These are phyloP conservation scores for Hirsutella thompsonii DNA, from an alignment of 2,329 filamentous ascomycete genomes.

Conservation along the genomic window DNA sequence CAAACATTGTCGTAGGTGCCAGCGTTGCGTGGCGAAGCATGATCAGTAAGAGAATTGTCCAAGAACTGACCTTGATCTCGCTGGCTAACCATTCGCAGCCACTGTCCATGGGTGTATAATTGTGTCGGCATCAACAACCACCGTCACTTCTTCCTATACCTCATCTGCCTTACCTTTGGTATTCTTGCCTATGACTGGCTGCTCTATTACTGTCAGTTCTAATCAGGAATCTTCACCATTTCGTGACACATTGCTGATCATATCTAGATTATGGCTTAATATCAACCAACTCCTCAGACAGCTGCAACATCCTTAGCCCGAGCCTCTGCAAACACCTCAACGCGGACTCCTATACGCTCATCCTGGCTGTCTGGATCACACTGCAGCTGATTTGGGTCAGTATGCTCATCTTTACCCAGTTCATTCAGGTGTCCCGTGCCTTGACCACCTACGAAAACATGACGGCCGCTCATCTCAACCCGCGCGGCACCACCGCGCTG, in stretches of 20 bases:
- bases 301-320: constrained; percentile 67
- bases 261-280: constrained; percentile 47
- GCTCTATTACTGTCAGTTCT: constrained; percentile 53
- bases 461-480: constrained; percentile 55
- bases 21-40: constrained; percentile 87
- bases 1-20: constrained; percentile 89
- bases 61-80: neutral
- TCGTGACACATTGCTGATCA: neutral
- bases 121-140: constrained; percentile 94
- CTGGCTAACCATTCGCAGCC: constrained; percentile 34
- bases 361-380: constrained; percentile 65
- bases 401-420: constrained; percentile 93
- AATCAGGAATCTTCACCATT: neutral
- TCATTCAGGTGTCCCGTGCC: constrained; percentile 81
- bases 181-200: constrained; percentile 62
- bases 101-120: constrained; percentile 97
- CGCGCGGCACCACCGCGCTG: constrained; percentile 58
- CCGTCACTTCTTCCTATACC: constrained; percentile 86
- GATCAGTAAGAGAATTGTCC: constrained; percentile 55
- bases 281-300: constrained; percentile 35
- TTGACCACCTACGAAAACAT: constrained; percentile 97
- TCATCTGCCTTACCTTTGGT: constrained; percentile 64
- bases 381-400: constrained; percentile 89
- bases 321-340: constrained; percentile 64
- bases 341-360: constrained; percentile 71